Evolutionary conservation across 179 eudicot species (phyloP), one percentile per base, ranked within the genome.

Genomic region (Carnegiea gigantea): DNA sequence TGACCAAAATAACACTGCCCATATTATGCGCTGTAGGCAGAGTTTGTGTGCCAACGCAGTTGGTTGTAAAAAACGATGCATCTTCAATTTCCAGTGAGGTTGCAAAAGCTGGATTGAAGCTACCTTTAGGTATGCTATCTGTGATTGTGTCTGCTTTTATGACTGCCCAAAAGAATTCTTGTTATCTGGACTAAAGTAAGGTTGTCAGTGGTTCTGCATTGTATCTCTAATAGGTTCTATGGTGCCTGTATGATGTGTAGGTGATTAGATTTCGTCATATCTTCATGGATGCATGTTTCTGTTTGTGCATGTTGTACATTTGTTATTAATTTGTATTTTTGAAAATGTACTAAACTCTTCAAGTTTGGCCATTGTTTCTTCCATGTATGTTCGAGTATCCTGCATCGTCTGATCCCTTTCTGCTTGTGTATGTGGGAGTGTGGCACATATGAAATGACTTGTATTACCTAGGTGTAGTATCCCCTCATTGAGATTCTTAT

Each of bases 1-100:
- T 73, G 40, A 67, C 51, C 36, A 49, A 15, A 24, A 11, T 46
- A 28, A 73, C 15, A 4, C 77, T 38, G 18, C 18, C 59, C 43
- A 10, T 23, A 82, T 64, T 38, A 30, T 79, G 51, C 44, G 54
- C 44, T 87, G 85, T 85, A 95, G 99, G 99, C 73, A 90, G 89
- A 82, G 95, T 95, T 67, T 87, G 95, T 79, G 95, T 92, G 82
- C 99, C 99, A 24, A 94, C 85, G 84, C 99, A 94, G 82, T 81
- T 95, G 87, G 93, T 95, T 46, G 88, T 95, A 30, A 85, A 87
- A 83, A 85, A 87, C 78, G 99, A 94, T 83, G 90, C 98, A 26
- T 87, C 88, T 9, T 90, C 93, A 14, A 94, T 95, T 26, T 88
- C 92, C 30, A 86, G 28, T 83, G 93, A 90, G 85, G 97, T 93